Evolutionary conservation across 2,329 filamentous ascomycete species (phyloP).

Genomic region (Lecanicillium sp.): DNA sequence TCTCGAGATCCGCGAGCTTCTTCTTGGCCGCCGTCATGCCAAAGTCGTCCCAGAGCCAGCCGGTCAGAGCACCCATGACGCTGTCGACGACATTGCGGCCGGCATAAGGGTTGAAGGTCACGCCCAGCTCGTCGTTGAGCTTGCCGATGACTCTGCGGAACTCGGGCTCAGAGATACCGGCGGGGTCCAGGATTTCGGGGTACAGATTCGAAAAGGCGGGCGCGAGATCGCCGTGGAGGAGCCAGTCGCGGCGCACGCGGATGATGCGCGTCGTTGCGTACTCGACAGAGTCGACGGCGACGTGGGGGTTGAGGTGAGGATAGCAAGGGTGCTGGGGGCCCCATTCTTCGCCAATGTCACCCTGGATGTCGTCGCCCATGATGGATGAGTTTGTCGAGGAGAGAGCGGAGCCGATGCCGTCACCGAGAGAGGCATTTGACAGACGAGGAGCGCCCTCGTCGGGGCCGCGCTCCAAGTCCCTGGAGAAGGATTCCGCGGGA

Average conservation of each 20-base stretch:
- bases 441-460: slow-evolving; percentile 37
- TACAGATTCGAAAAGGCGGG: slow-evolving; percentile 94
- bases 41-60: slow-evolving; percentile 92
- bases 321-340: slow-evolving; percentile 91
- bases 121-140: slow-evolving; percentile 70
- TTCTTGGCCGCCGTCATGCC: slow-evolving; percentile 72
- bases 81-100: slow-evolving; percentile 74
- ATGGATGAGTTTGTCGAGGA: slow-evolving; percentile 56
- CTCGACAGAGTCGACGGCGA: slow-evolving; percentile 68
- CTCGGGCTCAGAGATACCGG: slow-evolving; percentile 73
- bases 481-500: slow-evolving; percentile 34
- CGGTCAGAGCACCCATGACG: slow-evolving; percentile 72
- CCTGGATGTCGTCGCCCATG: slow-evolving; percentile 58
- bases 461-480: slow-evolving; percentile 50
- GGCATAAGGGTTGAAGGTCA: slow-evolving; percentile 74
- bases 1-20: slow-evolving; percentile 63
- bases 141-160: slow-evolving; percentile 78
- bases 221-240: slow-evolving; percentile 80
- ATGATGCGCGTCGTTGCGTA: slow-evolving; percentile 81
- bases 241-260: slow-evolving; percentile 85
- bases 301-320: slow-evolving; percentile 88
- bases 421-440: slow-evolving; percentile 44
- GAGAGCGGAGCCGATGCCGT: slow-evolving; percentile 48
- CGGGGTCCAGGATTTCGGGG: slow-evolving; percentile 87
- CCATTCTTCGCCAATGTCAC: slow-evolving; percentile 74